Conservation (phyloP, 75 land plant genomes). For the Azolla pinnata region DNA sequence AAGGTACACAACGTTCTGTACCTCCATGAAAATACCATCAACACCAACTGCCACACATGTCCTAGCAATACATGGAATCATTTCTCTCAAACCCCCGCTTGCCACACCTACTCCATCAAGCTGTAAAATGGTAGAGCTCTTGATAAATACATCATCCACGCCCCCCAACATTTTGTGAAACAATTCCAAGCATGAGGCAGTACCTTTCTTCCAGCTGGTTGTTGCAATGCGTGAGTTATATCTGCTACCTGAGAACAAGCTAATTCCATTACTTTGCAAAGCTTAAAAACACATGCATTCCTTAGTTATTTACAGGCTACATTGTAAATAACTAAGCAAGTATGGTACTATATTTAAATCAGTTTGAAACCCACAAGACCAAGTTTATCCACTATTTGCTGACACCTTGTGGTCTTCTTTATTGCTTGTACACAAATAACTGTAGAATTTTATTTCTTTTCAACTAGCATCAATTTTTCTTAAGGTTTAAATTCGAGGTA, state of each 20-base stretch:
- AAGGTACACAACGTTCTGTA: slow-evolving; percentile 10
- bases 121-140: slow-evolving; percentile 20
- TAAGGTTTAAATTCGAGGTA: neutral
- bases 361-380: too few species aligned
- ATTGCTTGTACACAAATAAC: too few species aligned
- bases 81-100: slow-evolving; percentile 89
- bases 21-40: slow-evolving; percentile 99
- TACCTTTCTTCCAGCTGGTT: slow-evolving; percentile 96
- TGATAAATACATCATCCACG: neutral
- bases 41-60: slow-evolving; percentile 97
- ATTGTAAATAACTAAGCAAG: too few species aligned
- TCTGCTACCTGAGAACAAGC: slow-evolving; percentile 89
- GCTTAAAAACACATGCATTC: too few species aligned
- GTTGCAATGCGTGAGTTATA: slow-evolving; percentile 89
- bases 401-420: too few species aligned
- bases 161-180: too few species aligned
- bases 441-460: too few species aligned
- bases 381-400: too few species aligned
- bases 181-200: neutral
- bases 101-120: slow-evolving; percentile 96
- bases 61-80: slow-evolving; percentile 93
- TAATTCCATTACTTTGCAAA: too few species aligned
- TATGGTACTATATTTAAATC: too few species aligned
- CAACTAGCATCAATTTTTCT: neutral
- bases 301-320: too few species aligned